These are phyloP conservation scores for Dissophora globulifera DNA, from an alignment of 192 early-diverging fungal genomes.

Conservation along the genomic window DNA sequence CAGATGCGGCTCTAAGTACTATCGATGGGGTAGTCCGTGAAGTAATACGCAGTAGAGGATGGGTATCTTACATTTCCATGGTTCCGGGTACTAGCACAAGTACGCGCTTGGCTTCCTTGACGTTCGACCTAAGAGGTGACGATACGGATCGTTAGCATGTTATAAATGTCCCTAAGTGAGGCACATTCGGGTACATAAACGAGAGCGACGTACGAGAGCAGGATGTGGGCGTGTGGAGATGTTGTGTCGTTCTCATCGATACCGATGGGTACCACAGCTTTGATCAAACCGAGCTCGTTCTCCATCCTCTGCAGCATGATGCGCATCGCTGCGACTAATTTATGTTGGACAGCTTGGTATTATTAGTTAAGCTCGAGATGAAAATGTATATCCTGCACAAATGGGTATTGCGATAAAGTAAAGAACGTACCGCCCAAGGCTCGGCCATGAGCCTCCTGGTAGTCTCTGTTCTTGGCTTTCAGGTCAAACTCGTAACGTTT, in stretches of 20 bases:
- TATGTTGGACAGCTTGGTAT: neutral
- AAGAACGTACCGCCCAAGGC: slow-evolving; percentile 26
- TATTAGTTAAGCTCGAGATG: neutral
- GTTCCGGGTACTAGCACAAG: slow-evolving; percentile 24
- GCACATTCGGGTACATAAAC: neutral
- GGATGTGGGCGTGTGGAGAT: slow-evolving; percentile 24
- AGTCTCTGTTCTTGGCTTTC: slow-evolving; percentile 35
- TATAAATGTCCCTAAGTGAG: neutral
- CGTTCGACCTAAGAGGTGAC: slow-evolving; percentile 8
- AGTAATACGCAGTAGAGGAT: no score
- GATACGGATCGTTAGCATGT: neutral
- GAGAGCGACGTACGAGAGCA: slow-evolving; percentile 27
- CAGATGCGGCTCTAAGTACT: no score
- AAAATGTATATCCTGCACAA: neutral
- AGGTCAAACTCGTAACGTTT: slow-evolving; percentile 26
- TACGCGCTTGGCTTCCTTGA: slow-evolving; percentile 20
- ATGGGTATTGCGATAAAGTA: neutral
- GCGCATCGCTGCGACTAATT: slow-evolving; percentile 6
- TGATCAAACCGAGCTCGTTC: slow-evolving; percentile 25
- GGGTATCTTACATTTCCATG: slow-evolving; percentile 29
- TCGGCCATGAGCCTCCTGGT: slow-evolving; percentile 28
- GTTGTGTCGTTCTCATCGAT: slow-evolving; percentile 13
- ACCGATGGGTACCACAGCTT: slow-evolving; percentile 16
- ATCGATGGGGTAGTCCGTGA: no score
- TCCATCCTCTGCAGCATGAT: slow-evolving; percentile 11